Percentiles rank a stretch among this genome's conserved stretches.
These are phyloP conservation scores for Tricholoma furcatifolium DNA, from an alignment of 768 basidiomycete genomes.

Conservation along the genomic window DNA sequence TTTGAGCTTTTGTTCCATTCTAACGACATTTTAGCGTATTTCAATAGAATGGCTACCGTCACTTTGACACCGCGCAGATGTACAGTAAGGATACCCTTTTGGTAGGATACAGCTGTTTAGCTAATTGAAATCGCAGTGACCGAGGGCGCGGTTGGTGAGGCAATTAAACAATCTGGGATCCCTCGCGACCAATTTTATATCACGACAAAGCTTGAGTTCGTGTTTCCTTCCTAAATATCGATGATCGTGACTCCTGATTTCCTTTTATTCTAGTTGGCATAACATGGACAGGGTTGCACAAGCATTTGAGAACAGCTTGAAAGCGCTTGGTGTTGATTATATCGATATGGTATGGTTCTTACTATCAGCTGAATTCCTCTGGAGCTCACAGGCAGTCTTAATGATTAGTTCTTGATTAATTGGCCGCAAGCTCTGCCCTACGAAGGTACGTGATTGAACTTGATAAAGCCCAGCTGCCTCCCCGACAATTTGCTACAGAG, in stretches of 20 bases:
- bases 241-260: not conserved
- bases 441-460: constrained; percentile 22
- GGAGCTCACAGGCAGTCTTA: not conserved
- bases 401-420: constrained; percentile 45
- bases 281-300: constrained; percentile 36
- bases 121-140: constrained; percentile 25
- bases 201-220: constrained; percentile 48
- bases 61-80: constrained; percentile 38
- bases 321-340: constrained; percentile 41
- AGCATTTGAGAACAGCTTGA: constrained; percentile 40
- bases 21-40: not conserved
- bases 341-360: constrained; percentile 39
- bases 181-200: constrained; percentile 48
- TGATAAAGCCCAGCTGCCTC: not conserved
- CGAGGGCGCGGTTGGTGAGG: constrained; percentile 41
- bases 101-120: not conserved
- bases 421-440: constrained; percentile 42
- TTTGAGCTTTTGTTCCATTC: not conserved
- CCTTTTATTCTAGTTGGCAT: not conserved
- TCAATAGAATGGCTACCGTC: constrained; percentile 38
- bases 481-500: constrained; percentile 11
- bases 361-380: not conserved
- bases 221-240: not conserved
- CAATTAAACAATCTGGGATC: constrained; percentile 47
- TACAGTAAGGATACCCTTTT: constrained; percentile 24